Evolutionary conservation across 2,329 filamentous ascomycete genomes (phyloP).

Genomic region (Atkinsonella hypoxylon): DNA sequence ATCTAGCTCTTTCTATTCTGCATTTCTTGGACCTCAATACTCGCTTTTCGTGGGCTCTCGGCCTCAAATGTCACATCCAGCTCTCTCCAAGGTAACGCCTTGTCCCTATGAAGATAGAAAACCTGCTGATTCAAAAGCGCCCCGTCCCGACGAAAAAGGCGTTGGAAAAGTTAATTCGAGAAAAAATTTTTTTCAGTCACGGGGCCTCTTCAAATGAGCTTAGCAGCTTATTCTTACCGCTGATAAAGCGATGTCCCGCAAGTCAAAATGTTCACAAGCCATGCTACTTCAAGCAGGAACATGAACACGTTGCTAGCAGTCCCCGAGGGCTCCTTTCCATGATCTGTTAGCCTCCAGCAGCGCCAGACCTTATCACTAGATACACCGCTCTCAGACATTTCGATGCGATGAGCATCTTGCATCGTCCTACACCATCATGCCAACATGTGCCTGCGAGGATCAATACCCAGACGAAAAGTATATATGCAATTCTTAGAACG

Average conservation of each 20-base stretch:
- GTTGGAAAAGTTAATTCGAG: neutral
- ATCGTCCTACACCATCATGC: slow-evolving; percentile 27
- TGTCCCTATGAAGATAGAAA: slow-evolving; percentile 58
- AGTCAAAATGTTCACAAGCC: slow-evolving; percentile 10
- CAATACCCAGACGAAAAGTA: neutral
- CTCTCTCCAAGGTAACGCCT: slow-evolving; percentile 51
- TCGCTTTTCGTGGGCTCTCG: slow-evolving; percentile 10
- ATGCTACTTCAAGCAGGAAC: slow-evolving; percentile 8
- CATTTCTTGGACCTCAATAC: neutral
- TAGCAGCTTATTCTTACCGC: neutral
- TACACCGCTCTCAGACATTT: slow-evolving; percentile 23
- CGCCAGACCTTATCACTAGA: slow-evolving; percentile 24
- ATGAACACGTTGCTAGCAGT: slow-evolving; percentile 26
- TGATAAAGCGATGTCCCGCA: slow-evolving; percentile 4
- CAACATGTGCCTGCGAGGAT: slow-evolving; percentile 15
- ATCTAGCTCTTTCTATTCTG: neutral
- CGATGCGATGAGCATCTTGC: slow-evolving; percentile 28
- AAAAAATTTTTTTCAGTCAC: neutral
- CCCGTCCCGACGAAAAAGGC: slow-evolving; percentile 52
- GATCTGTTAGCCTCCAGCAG: slow-evolving; percentile 22
- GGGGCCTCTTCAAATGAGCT: too few relatives aligned
- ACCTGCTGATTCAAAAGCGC: slow-evolving; percentile 39
- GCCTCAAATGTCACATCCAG: slow-evolving; percentile 16
- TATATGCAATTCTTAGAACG: neutral
- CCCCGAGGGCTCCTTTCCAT: slow-evolving; percentile 19